phyloP scores from a whole-genome alignment of 305 asterid genomes.

The Fraxinus sp. region DNA sequence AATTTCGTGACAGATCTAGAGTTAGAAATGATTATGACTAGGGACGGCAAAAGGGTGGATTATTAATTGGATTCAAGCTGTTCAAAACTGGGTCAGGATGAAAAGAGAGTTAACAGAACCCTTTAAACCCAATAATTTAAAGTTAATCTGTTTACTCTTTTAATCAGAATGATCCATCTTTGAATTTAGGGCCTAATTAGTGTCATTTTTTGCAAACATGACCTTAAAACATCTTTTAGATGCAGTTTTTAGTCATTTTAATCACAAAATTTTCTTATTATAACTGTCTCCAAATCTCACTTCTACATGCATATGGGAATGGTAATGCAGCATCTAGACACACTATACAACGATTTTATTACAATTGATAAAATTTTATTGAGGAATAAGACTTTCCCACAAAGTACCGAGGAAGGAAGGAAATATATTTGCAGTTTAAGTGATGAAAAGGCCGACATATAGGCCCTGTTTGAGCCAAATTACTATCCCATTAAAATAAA shows the following conservation, averaged over 20 bases:
- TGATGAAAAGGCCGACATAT: not conserved
- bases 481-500: too few relatives aligned
- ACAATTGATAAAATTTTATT: not conserved
- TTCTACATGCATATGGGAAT: not conserved
- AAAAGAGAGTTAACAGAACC: not conserved
- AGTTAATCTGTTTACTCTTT: not conserved
- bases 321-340: not conserved
- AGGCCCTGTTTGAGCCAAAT: too few relatives aligned
- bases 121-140: not conserved
- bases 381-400: not conserved
- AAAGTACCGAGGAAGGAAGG: not conserved
- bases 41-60: not conserved
- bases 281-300: not conserved
- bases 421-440: not conserved
- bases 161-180: not conserved
- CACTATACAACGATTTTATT: not conserved
- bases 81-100: not conserved
- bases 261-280: not conserved
- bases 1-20: not conserved
- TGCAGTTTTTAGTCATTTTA: not conserved
- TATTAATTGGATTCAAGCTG: not conserved
- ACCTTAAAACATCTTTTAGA: not conserved
- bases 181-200: not conserved
- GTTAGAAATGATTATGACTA: not conserved
- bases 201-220: not conserved